Percentiles rank a stretch among this genome's conserved stretches.
phyloP scores from a whole-genome alignment of 768 basidiomycete genomes.

The Mrakia frigida region DNA sequence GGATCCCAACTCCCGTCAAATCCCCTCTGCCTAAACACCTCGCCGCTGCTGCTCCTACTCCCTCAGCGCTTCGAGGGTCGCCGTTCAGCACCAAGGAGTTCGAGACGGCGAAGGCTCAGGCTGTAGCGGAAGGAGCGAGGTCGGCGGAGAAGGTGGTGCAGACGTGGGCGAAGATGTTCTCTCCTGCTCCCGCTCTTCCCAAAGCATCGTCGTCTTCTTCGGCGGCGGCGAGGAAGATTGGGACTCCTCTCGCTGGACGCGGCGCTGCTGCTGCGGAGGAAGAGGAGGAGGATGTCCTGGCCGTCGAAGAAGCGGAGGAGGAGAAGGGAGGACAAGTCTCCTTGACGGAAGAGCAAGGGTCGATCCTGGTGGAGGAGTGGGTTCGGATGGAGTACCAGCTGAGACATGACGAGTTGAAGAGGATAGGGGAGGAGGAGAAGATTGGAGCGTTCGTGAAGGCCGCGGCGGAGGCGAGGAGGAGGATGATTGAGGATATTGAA shows the following conservation, averaged over 20 bases:
- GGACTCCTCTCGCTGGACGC: background rate
- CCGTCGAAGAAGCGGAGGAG: background rate
- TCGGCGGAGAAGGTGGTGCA: conserved; percentile 2
- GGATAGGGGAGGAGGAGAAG: conserved; percentile 13
- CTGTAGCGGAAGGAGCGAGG: conserved; percentile 10
- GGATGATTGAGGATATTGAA: conserved; percentile 24
- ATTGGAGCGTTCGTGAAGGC: conserved; percentile 16
- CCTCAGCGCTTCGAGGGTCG: background rate
- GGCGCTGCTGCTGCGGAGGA: background rate
- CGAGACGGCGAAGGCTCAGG: conserved; percentile 4
- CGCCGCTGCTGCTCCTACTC: background rate
- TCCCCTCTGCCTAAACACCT: background rate
- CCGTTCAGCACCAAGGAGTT: background rate
- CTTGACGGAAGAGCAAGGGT: conserved; percentile 8
- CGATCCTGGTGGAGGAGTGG: conserved; percentile 14
- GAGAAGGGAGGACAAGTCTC: background rate
- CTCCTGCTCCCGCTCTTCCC: background rate
- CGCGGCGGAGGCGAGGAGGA: conserved; percentile 25
- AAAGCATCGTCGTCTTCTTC: background rate
- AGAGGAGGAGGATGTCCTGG: background rate
- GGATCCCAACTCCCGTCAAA: conserved; percentile 11
- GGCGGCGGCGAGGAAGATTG: background rate
- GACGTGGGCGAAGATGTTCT: conserved; percentile 13
- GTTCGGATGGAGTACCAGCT: conserved; percentile 20
- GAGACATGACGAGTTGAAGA: conserved; percentile 15